Evolutionary conservation across 2,329 filamentous ascomycete species (phyloP).

Genomic region (Fusarium proliferatum): DNA sequence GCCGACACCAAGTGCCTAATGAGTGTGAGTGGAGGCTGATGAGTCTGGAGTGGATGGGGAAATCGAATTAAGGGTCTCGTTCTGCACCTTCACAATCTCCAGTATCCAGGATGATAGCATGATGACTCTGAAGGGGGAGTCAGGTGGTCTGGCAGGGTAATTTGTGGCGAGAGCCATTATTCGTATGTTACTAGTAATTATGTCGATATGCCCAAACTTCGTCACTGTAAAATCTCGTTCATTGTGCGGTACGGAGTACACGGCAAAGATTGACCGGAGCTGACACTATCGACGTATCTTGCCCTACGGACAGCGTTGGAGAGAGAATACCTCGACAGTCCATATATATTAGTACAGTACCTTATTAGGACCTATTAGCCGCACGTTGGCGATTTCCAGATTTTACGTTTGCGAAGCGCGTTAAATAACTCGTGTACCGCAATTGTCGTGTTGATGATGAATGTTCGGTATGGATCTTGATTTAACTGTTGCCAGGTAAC

Average conservation of each 20-base stretch:
- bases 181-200: not conserved
- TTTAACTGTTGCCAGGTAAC: conserved; percentile 19
- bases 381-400: conserved; percentile 12
- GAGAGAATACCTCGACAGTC: conserved; percentile 6
- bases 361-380: not conserved
- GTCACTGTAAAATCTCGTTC: conserved; percentile 4
- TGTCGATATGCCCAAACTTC: not conserved
- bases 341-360: not conserved
- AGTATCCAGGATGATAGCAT: conserved; percentile 30
- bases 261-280: not conserved
- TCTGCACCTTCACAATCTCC: conserved; percentile 37
- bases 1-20: conserved; percentile 5
- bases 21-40: conserved; percentile 35
- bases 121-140: not conserved
- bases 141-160: not conserved
- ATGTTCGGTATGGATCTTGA: conserved; percentile 7
- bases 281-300: conserved; percentile 15
- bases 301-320: not conserved
- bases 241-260: not conserved
- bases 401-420: conserved; percentile 10
- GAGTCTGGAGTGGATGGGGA: conserved; percentile 36
- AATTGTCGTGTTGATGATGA: conserved; percentile 13
- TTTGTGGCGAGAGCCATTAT: not conserved
- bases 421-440: conserved; percentile 5
- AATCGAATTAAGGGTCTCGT: conserved; percentile 37